These are phyloP conservation scores for Blastomyces emzantsi DNA, from an alignment of 2,329 filamentous ascomycete genomes.

Conservation along the genomic window DNA sequence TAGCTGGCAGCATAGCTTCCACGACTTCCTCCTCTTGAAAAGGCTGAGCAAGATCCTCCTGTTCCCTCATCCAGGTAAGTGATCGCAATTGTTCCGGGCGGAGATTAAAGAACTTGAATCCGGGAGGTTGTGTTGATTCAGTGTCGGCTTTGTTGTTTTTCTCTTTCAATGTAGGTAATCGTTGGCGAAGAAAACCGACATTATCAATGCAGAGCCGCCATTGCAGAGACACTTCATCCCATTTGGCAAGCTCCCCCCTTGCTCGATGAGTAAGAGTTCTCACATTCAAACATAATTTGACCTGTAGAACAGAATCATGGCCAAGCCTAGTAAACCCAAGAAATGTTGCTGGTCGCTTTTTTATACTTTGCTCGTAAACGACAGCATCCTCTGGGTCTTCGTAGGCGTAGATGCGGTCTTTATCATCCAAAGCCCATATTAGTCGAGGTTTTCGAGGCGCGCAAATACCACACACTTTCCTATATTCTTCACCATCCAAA, in stretches of 20 bases:
- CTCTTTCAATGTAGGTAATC: conserved; percentile 36
- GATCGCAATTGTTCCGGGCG: conserved; percentile 47
- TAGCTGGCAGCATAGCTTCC: conserved; percentile 42
- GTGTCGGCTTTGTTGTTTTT: conserved; percentile 35
- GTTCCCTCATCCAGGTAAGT: conserved; percentile 50
- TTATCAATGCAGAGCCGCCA: conserved; percentile 45
- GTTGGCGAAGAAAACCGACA: conserved; percentile 25
- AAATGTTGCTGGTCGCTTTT: conserved; percentile 39
- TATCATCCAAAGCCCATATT: conserved; percentile 26
- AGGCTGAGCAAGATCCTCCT: conserved; percentile 38
- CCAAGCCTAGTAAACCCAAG: conserved; percentile 31
- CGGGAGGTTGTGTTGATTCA: conserved; percentile 26
- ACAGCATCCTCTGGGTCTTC: conserved; percentile 46
- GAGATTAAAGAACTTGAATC: conserved; percentile 32
- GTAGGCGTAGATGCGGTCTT: conserved; percentile 33
- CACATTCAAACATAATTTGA: conserved; percentile 35
- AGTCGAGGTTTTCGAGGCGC: conserved; percentile 27
- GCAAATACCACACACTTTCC: conserved; percentile 23
- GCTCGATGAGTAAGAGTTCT: conserved; percentile 32
- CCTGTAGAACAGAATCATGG: conserved; percentile 24
- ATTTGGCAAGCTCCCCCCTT: conserved; percentile 21
- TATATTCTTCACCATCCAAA: background rate
- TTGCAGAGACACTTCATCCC: conserved; percentile 21
- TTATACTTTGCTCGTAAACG: conserved; percentile 43
- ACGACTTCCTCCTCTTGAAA: conserved; percentile 50